A percentile compares a stretch with the other conserved stretches of the same genome.
Conservation (phyloP, 108 stramenopile species). For the Epithemia pelagica region DNA sequence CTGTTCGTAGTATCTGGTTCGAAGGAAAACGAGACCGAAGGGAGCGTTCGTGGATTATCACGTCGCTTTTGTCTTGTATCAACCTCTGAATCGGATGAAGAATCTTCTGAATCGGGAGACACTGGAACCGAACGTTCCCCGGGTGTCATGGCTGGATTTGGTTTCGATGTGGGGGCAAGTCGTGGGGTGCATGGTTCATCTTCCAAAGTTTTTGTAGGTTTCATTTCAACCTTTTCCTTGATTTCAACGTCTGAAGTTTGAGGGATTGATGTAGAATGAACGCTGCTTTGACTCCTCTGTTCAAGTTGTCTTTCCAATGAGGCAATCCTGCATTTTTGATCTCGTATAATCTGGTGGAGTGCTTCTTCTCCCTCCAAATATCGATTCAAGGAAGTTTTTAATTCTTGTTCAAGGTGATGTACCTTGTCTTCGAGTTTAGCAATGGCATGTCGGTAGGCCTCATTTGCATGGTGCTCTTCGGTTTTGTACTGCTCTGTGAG, state of each 20-base stretch:
- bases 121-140: constrained; percentile 2
- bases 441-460: not conserved
- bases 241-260: too few relatives aligned
- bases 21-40: too few relatives aligned
- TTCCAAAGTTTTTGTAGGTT: too few relatives aligned
- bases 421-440: constrained; percentile 18
- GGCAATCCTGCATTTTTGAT: constrained; percentile 22
- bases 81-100: not conserved
- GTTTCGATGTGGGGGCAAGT: not conserved
- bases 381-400: constrained; percentile 7
- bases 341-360: constrained; percentile 14
- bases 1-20: not conserved
- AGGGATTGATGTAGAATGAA: too few relatives aligned
- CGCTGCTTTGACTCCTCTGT: too few relatives aligned
- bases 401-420: constrained; percentile 19
- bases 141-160: not conserved
- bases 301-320: constrained; percentile 13
- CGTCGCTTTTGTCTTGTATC: not conserved
- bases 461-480: not conserved
- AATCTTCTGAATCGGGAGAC: not conserved
- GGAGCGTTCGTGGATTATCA: too few relatives aligned
- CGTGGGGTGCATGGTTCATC: not conserved
- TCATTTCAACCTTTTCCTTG: too few relatives aligned
- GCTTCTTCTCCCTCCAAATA: constrained; percentile 9
- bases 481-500: constrained; percentile 10